Percentiles rank a stretch among this genome's conserved stretches.
Evolutionary conservation across 352 stramenopile genomes (phyloP).

Genomic region (Phytophthora litchii): DNA sequence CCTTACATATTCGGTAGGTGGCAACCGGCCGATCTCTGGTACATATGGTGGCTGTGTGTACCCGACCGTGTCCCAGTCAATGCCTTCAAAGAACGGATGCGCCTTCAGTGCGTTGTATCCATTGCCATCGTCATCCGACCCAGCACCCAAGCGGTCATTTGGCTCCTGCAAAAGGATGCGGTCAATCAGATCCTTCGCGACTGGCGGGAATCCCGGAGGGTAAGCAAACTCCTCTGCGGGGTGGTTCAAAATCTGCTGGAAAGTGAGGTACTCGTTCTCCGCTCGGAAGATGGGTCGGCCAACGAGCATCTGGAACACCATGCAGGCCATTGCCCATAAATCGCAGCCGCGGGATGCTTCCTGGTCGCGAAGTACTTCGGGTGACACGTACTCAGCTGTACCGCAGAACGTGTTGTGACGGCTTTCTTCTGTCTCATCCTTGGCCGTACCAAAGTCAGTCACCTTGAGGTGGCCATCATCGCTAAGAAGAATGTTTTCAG

Average conservation of each 20-base stretch:
- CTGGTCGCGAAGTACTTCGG: slow-evolving; percentile 89
- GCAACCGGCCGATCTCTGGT: slow-evolving; percentile 60
- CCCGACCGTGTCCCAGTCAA: slow-evolving; percentile 72
- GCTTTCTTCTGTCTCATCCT: slow-evolving; percentile 82
- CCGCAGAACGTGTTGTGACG: slow-evolving; percentile 90
- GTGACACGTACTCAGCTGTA: slow-evolving; percentile 92
- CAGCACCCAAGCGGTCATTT: slow-evolving; percentile 69
- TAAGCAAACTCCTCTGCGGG: slow-evolving; percentile 81
- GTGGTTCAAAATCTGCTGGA: slow-evolving; percentile 90
- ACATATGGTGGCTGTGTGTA: slow-evolving; percentile 60
- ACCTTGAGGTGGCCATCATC: slow-evolving; percentile 90
- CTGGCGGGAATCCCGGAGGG: slow-evolving; percentile 56
- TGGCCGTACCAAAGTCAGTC: slow-evolving; percentile 91
- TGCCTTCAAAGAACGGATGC: slow-evolving; percentile 86
- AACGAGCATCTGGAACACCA: slow-evolving; percentile 91
- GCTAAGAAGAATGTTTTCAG: slow-evolving; percentile 90
- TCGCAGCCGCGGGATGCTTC: slow-evolving; percentile 86
- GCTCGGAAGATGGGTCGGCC: slow-evolving; percentile 86
- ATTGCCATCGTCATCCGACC: slow-evolving; percentile 75
- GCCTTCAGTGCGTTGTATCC: slow-evolving; percentile 74
- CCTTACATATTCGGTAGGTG: slow-evolving; percentile 73
- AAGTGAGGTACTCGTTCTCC: slow-evolving; percentile 92
- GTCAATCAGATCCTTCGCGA: slow-evolving; percentile 79
- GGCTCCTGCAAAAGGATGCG: slow-evolving; percentile 81
- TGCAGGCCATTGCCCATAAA: slow-evolving; percentile 92